phyloP scores from a whole-genome alignment of 139 green algal species.

The Coelastrella sp. region DNA sequence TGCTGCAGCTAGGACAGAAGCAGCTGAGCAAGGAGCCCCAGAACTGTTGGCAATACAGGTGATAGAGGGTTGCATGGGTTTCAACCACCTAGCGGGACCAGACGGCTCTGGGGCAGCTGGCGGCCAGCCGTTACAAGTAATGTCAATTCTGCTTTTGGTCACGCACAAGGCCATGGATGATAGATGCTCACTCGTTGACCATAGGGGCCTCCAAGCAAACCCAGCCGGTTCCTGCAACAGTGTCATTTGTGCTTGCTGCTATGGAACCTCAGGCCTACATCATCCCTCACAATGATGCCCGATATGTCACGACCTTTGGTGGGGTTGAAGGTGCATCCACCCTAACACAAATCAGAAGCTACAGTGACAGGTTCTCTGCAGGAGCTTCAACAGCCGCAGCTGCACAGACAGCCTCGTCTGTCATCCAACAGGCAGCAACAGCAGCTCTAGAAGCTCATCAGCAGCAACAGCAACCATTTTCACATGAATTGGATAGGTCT shows the following conservation, averaged over 20 bases:
- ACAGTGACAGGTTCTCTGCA: slow-evolving; percentile 18
- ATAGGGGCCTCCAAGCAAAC: background rate
- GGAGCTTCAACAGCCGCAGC: background rate
- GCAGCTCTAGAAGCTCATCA: background rate
- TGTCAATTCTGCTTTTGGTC: background rate
- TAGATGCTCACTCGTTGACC: no score
- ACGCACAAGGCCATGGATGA: background rate
- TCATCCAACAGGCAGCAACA: slow-evolving; percentile 29
- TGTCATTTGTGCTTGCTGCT: background rate
- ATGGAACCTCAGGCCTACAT: slow-evolving; percentile 4
- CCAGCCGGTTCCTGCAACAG: background rate
- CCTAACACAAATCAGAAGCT: background rate
- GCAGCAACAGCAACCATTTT: background rate
- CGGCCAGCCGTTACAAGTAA: background rate
- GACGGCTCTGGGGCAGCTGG: background rate
- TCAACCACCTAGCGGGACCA: background rate
- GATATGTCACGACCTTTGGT: slow-evolving; percentile 23
- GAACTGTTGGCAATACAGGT: slow-evolving; percentile 22
- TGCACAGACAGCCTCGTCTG: background rate
- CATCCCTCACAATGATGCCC: background rate
- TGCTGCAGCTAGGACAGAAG: background rate
- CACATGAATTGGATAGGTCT: background rate
- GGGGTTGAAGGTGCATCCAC: slow-evolving; percentile 26
- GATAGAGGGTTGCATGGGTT: background rate
- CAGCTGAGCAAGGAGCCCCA: background rate